Evolutionary conservation across 768 basidiomycete genomes (phyloP).

Genomic region (Kwoniella dendrophila): DNA sequence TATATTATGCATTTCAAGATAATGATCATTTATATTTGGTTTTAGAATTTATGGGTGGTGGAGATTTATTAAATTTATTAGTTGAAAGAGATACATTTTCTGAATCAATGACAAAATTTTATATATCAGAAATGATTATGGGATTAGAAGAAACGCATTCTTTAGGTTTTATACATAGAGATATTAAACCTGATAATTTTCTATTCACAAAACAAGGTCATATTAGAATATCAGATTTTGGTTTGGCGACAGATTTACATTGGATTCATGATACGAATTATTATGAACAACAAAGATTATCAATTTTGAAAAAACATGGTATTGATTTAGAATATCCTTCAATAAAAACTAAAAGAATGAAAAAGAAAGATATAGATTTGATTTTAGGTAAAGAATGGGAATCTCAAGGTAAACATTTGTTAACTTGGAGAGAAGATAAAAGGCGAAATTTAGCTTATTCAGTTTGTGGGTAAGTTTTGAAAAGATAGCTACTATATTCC

Average conservation of each 20-base stretch:
- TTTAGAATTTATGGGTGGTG: conserved; percentile 93
- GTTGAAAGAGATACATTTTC: conserved; percentile 68
- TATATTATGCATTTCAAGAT: conserved; percentile 77
- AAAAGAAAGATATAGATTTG: conserved; percentile 76
- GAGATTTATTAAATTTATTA: conserved; percentile 91
- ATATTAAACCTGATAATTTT: conserved; percentile 98
- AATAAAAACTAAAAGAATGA: conserved; percentile 73
- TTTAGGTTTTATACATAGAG: conserved; percentile 94
- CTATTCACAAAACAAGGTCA: conserved; percentile 91
- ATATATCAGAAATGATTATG: conserved; percentile 95
- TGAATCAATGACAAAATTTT: conserved; percentile 67
- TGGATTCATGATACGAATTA: conserved; percentile 98
- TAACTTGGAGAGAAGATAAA: conserved; percentile 95
- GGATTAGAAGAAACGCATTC: conserved; percentile 90
- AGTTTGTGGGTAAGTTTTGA: conserved; percentile 52
- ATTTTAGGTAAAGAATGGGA: conserved; percentile 69
- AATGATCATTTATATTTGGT: conserved; percentile 93
- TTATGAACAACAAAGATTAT: conserved; percentile 89
- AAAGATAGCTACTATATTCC: too few relatives aligned
- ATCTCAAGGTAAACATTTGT: conserved; percentile 75
- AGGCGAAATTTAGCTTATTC: conserved; percentile 73
- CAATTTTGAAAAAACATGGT: conserved; percentile 86
- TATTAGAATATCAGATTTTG: conserved; percentile 93
- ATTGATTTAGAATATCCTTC: conserved; percentile 86
- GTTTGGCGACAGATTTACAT: conserved; percentile 83